Base-by-base conservation (phyloP, 495 filamentous ascomycete species). In the Neurospora africana region DNA sequence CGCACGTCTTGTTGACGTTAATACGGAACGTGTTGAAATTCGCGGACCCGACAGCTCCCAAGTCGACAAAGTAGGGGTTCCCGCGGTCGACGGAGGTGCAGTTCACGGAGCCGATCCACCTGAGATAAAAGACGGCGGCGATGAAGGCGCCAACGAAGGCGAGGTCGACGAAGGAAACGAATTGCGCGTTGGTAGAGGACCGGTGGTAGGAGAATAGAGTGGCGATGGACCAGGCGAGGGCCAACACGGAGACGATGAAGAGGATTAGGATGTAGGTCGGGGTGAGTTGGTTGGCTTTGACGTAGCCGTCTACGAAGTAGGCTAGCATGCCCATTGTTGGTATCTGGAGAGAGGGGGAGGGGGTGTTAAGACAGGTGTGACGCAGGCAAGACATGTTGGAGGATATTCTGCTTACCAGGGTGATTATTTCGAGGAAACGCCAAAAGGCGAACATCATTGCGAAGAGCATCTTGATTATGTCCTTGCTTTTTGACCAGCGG, bases 251-350 rank as follows among this genome's bases (percentile, higher is more conserved):
- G 78, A 92, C 89, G 82, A 97, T 97, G 89, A 97, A 97, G 74
- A 97, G 89, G 72, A 96, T 86, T 30, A 97, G 89, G 82, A 96
- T 90, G 83, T 89, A 92, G 74, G 84, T 79, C 2, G 94, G 94
- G 13, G 92, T 95, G 70, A 97, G 87, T 73, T 82, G 75, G 84
- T 95, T 93, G 73, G 82, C 79, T 72, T 87, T 82, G 72, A 89
- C 83, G 83, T 89, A 94, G 78, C 86, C 85, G 82, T 95, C 79
- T 77, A 97, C 91, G 79, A 97, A 96, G 76, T 88, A 97, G 78
- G 91, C 87, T 77, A 97, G 87, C 87, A 97, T 95, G 83, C 93
- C 94, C 76, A 97, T 85, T 72, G 90, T 92, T 21, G 94, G 94
- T 81, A 95, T 93, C 86, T 88, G n/a, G n/a, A n/a, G n/a, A n/a